These are phyloP conservation scores for Thielaviopsis euricoi DNA, from an alignment of 2,329 filamentous ascomycete genomes.

Conservation along the genomic window DNA sequence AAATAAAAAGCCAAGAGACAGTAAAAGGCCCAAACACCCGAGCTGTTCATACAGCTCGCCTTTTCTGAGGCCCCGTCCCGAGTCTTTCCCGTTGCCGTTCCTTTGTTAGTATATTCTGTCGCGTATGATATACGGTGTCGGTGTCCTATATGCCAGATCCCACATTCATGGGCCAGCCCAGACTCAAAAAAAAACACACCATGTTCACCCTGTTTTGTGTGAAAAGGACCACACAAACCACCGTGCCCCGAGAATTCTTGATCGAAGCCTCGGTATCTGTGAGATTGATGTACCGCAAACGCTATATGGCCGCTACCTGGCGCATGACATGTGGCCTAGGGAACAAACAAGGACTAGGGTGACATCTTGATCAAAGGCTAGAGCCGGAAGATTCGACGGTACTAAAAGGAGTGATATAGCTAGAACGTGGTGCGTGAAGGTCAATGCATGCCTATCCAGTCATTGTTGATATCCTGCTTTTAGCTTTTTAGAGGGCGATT, in stretches of 20 bases:
- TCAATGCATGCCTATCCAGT: background rate
- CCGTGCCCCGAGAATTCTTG: background rate
- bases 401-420: background rate
- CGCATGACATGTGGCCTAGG: background rate
- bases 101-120: background rate
- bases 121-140: background rate
- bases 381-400: background rate
- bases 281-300: background rate
- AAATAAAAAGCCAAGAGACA: background rate
- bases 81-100: background rate
- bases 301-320: background rate
- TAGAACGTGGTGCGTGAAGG: background rate
- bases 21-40: background rate
- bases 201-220: background rate
- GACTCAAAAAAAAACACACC: background rate
- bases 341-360: background rate
- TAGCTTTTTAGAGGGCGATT: background rate
- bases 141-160: background rate
- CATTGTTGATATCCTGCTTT: background rate
- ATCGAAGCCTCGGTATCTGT: background rate
- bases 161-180: background rate
- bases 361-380: background rate
- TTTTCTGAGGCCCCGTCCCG: background rate
- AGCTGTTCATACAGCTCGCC: background rate
- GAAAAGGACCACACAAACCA: background rate